These are phyloP conservation scores for Cucumis hystrix DNA, from an alignment of 306 rosid species.

Conservation along the genomic window DNA sequence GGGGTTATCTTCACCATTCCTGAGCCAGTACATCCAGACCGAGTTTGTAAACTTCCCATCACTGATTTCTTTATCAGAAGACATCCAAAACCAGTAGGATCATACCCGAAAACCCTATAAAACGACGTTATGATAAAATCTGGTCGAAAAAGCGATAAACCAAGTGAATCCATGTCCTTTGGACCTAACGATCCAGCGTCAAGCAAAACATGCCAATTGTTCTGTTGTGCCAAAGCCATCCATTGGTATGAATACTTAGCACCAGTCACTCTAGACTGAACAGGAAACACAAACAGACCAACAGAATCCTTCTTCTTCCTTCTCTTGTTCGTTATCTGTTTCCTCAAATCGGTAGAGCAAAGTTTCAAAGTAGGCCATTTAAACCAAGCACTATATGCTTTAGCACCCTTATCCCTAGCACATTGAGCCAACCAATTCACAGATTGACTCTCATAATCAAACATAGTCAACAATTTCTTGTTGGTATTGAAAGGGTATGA, in stretches of 20 bases:
- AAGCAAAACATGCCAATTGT: conserved; percentile 94
- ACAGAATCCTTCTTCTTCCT: conserved; percentile 23
- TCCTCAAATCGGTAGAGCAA: conserved; percentile 86
- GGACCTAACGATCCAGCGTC: conserved; percentile 98
- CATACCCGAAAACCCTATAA: conserved; percentile 90
- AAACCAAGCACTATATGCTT: conserved; percentile 83
- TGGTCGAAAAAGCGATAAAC: conserved; percentile 85
- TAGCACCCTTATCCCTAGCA: conserved; percentile 86
- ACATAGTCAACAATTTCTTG: conserved; percentile 85
- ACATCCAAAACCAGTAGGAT: conserved; percentile 96
- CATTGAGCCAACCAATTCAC: conserved; percentile 94
- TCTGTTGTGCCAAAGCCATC: conserved; percentile 98
- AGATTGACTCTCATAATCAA: conserved; percentile 91
- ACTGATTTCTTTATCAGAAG: conserved; percentile 88
- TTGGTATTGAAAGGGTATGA: conserved; percentile 86
- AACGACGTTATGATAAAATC: conserved; percentile 89
- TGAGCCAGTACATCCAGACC: conserved; percentile 79
- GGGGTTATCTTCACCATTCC: conserved; percentile 99
- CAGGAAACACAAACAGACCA: conserved; percentile 29
- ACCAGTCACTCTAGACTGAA: conserved; percentile 28
- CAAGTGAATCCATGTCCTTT: conserved; percentile 98
- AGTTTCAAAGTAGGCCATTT: conserved; percentile 96
- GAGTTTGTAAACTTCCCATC: conserved; percentile 81
- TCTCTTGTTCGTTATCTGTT: conserved; percentile 57
- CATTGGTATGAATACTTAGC: conserved; percentile 61